Evolutionary conservation across 1,139 yeast genomes (phyloP).

Genomic region (Suhomyces bribrorum): DNA sequence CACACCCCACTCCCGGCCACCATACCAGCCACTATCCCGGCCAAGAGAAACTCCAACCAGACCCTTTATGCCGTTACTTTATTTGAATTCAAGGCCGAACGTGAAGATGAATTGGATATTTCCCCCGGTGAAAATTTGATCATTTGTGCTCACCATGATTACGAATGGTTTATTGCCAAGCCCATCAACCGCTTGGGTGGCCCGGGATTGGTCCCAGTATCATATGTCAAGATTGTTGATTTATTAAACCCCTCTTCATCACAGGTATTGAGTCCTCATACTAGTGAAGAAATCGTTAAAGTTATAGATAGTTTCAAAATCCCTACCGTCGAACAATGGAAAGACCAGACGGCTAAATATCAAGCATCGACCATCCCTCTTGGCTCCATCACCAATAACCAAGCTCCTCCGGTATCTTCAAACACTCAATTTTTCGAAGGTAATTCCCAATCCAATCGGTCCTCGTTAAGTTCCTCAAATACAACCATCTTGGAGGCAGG

Average conservation of each 20-base stretch:
- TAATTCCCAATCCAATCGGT: constrained; percentile 29
- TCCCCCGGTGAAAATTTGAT: constrained; percentile 85
- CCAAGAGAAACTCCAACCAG: constrained; percentile 26
- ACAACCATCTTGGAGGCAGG: constrained; percentile 57
- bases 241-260: constrained; percentile 50
- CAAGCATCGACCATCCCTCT: constrained; percentile 88
- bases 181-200: constrained; percentile 95
- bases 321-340: constrained; percentile 97
- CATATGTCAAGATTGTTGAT: constrained; percentile 85
- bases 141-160: constrained; percentile 93
- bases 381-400: constrained; percentile 45
- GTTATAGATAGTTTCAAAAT: constrained; percentile 62
- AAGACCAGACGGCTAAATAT: constrained; percentile 83
- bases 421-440: constrained; percentile 44
- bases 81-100: constrained; percentile 86
- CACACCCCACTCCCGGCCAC: constrained; percentile 1
- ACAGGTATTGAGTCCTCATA: constrained; percentile 16
- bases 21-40: not conserved
- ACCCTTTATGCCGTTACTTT: constrained; percentile 52
- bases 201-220: constrained; percentile 92
- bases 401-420: constrained; percentile 33
- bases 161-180: constrained; percentile 97
- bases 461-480: constrained; percentile 36
- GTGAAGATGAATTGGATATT: constrained; percentile 84
- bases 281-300: constrained; percentile 30